Conservation (phyloP, 495 filamentous ascomycete genomes). For the Penicillium antarcticum region DNA sequence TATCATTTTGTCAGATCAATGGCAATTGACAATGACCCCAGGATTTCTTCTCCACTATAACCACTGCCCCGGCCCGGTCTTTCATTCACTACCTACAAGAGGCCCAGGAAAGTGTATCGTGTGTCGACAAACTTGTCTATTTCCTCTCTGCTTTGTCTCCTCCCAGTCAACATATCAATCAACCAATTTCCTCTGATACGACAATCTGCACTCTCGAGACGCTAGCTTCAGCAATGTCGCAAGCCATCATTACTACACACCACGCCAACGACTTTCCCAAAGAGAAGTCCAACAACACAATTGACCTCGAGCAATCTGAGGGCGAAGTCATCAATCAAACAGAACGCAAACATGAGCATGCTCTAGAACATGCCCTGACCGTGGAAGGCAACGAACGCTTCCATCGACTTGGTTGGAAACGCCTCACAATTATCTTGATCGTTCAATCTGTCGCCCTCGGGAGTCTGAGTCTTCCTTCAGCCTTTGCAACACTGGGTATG, state of each 20-base stretch:
- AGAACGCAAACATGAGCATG: not conserved
- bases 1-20: too few species aligned
- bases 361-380: not conserved
- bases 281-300: not conserved
- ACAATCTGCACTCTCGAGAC: not conserved
- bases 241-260: not conserved
- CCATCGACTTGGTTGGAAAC: constrained; percentile 36
- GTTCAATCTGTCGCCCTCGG: constrained; percentile 65
- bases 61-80: too few species aligned
- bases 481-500: constrained; percentile 63
- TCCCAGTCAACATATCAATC: too few species aligned
- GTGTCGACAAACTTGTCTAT: too few species aligned
- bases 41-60: too few species aligned
- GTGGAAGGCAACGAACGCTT: constrained; percentile 3
- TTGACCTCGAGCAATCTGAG: not conserved
- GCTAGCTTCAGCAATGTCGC: not conserved
- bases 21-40: too few species aligned
- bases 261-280: not conserved
- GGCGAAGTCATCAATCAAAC: not conserved
- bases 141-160: too few species aligned
- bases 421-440: constrained; percentile 48
- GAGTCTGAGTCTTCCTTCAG: constrained; percentile 55
- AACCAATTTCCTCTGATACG: not conserved
- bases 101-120: too few species aligned
- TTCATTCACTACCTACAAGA: too few species aligned